A percentile compares a stretch with the other conserved stretches of the same genome.
These are phyloP conservation scores for Chlorella sp. DNA, from an alignment of 139 green algal genomes.

Conservation along the genomic window DNA sequence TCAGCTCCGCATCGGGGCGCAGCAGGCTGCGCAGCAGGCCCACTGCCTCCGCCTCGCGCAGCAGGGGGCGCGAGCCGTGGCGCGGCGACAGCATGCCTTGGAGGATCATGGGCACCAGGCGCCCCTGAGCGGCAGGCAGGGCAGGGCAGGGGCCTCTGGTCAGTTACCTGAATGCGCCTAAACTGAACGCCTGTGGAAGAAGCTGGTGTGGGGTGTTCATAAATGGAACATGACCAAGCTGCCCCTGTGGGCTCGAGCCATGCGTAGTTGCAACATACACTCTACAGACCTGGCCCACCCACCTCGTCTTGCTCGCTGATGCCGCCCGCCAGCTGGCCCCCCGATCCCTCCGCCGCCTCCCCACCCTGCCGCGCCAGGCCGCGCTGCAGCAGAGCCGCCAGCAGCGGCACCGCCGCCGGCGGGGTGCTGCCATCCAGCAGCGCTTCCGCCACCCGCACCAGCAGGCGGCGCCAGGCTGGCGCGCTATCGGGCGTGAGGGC, in stretches of 20 bases:
- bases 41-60: constrained; percentile 33
- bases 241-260: too few relatives aligned
- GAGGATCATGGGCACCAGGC: constrained; percentile 32
- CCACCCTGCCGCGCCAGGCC: constrained; percentile 1
- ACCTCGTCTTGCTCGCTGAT: neutral
- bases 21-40: constrained; percentile 41
- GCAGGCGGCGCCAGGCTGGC: constrained; percentile 34
- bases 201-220: too few relatives aligned
- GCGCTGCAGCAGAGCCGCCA: constrained; percentile 26
- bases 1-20: constrained; percentile 39
- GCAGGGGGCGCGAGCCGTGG: neutral
- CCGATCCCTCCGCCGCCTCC: neutral
- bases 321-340: too few relatives aligned
- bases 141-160: neutral
- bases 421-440: constrained; percentile 51
- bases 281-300: neutral
- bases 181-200: too few relatives aligned
- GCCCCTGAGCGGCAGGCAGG: neutral
- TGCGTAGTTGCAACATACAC: neutral
- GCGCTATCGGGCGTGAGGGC: neutral
- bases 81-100: constrained; percentile 15
- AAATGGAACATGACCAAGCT: too few relatives aligned
- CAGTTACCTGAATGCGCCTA: too few relatives aligned
- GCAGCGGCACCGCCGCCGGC: constrained; percentile 12
- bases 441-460: constrained; percentile 39